Conservation (phyloP, 2,329 filamentous ascomycete genomes). For the Microcera coccophila region DNA sequence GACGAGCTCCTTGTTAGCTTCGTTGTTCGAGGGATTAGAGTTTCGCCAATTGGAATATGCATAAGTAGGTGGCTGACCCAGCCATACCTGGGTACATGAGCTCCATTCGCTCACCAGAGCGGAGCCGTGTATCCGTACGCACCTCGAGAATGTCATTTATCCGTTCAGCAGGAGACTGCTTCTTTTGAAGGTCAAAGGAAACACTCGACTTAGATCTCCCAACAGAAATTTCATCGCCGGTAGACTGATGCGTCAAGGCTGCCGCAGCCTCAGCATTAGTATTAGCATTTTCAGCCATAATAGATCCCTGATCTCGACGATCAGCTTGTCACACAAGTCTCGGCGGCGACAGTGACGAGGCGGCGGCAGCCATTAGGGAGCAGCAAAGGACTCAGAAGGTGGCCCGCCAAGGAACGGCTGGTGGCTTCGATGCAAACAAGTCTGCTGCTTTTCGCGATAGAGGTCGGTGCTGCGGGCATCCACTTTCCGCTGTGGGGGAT, state of each 20-base stretch:
- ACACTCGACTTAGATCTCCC: conserved; percentile 18
- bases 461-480: neutral
- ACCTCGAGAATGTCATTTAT: conserved; percentile 47
- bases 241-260: conserved; percentile 9
- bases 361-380: neutral
- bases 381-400: neutral
- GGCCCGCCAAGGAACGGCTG: neutral
- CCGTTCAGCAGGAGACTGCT: conserved; percentile 37
- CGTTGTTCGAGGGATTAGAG: too few species aligned
- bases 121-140: conserved; percentile 21
- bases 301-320: too few species aligned
- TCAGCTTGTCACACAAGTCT: too few species aligned
- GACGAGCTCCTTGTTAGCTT: neutral
- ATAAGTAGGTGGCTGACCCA: too few species aligned
- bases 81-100: too few species aligned
- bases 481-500: neutral
- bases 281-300: conserved; percentile 6
- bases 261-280: neutral
- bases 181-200: conserved; percentile 21
- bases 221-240: conserved; percentile 4
- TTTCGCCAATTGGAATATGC: too few species aligned
- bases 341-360: neutral
- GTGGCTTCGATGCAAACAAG: too few species aligned
- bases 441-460: conserved; percentile 4
- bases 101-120: neutral